Conservation (phyloP, 2,329 filamentous ascomycete genomes). For the Aureobasidium lini region DNA sequence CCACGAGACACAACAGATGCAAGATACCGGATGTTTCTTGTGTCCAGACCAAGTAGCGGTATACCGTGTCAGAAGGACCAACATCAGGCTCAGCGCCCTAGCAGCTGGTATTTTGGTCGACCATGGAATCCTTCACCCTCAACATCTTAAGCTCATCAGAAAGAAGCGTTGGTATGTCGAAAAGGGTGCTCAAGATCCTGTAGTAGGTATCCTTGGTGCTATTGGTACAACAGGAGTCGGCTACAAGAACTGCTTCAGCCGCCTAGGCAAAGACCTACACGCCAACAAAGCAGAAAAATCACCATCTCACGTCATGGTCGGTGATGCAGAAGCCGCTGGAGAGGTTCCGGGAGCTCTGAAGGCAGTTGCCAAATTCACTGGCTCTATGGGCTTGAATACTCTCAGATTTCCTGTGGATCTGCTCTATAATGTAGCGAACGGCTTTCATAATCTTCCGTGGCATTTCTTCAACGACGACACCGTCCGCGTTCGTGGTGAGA, state of each 20-base stretch:
- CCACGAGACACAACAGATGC: conserved; percentile 19
- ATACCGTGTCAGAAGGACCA: conserved; percentile 61
- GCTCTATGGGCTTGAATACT: not conserved
- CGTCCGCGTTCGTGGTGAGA: conserved; percentile 54
- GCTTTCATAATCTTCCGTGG: conserved; percentile 62
- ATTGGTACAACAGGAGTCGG: not conserved
- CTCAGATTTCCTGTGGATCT: not conserved
- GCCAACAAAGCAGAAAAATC: not conserved
- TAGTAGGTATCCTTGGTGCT: not conserved
- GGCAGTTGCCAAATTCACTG: not conserved
- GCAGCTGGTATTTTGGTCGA: conserved; percentile 42
- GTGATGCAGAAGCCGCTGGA: not conserved
- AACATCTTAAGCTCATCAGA: conserved; percentile 3
- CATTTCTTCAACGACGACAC: conserved; percentile 60
- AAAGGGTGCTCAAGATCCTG: conserved; percentile 9
- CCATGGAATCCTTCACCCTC: not conserved
- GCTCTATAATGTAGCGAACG: conserved; percentile 46
- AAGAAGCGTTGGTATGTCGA: conserved; percentile 10
- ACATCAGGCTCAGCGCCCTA: conserved; percentile 59
- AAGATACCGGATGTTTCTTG: conserved; percentile 47
- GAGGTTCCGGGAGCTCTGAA: not conserved
- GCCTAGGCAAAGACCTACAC: not conserved
- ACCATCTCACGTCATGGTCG: not conserved
- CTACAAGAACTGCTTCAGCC: not conserved
- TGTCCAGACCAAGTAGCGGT: conserved; percentile 59